These are phyloP conservation scores for Saccharomycopsis phalli DNA, from an alignment of 1,139 yeast species.

Conservation along the genomic window DNA sequence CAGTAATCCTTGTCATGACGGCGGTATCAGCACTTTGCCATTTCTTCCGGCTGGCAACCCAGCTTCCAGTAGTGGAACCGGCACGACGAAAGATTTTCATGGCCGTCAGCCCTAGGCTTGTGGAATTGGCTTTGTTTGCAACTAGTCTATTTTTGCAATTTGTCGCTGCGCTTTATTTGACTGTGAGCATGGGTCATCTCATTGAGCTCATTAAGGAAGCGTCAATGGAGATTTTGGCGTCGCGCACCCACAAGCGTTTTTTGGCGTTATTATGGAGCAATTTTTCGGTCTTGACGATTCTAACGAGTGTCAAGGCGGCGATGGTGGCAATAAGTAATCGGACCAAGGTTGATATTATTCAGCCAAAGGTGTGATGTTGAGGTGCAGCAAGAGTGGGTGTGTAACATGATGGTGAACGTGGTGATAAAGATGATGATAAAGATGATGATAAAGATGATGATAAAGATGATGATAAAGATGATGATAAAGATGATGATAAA, in stretches of 20 bases:
- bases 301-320: constrained; percentile 3
- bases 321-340: neutral
- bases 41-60: too few relatives aligned
- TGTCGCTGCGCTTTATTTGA: constrained; percentile 6
- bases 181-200: constrained; percentile 1
- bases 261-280: constrained; percentile 8
- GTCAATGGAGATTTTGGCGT: constrained; percentile 7
- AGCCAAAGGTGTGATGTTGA: constrained; percentile 13
- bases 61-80: too few relatives aligned
- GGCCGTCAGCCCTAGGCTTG: too few relatives aligned
- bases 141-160: too few relatives aligned
- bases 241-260: constrained; percentile 5
- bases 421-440: too few relatives aligned
- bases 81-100: too few relatives aligned
- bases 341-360: constrained; percentile 14
- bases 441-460: too few relatives aligned
- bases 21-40: too few relatives aligned
- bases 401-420: neutral
- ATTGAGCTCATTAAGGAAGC: constrained; percentile 2
- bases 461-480: too few relatives aligned
- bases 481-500: too few relatives aligned
- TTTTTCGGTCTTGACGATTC: constrained; percentile 1
- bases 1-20: too few relatives aligned
- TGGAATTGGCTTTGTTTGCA: too few relatives aligned
- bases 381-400: neutral